These are phyloP conservation scores for Epichloe aotearoae DNA, from an alignment of 2,329 filamentous ascomycete genomes.

Conservation along the genomic window DNA sequence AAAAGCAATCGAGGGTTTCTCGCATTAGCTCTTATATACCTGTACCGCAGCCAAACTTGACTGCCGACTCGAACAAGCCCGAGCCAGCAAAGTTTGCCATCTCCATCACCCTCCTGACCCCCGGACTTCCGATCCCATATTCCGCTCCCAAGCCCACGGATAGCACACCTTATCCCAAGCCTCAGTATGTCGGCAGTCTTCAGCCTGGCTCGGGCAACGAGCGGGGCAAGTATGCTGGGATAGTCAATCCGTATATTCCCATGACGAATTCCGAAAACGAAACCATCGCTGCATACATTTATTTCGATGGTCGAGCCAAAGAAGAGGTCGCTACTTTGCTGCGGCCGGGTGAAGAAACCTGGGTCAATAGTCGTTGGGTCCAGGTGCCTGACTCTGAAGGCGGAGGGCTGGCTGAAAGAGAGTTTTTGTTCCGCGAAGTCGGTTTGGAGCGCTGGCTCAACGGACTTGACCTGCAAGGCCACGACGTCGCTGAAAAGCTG, in stretches of 20 bases:
- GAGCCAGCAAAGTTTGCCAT: conserved; percentile 96
- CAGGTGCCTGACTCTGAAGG: conserved; percentile 84
- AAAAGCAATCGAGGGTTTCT: conserved; percentile 80
- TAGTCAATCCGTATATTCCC: conserved; percentile 77
- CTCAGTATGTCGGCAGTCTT: conserved; percentile 66
- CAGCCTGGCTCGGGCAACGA: conserved; percentile 37
- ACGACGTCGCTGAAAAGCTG: conserved; percentile 77
- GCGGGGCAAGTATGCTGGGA: conserved; percentile 33
- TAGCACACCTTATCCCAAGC: conserved; percentile 65
- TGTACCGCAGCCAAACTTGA: conserved; percentile 73
- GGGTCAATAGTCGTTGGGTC: conserved; percentile 98
- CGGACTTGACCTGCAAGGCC: conserved; percentile 85
- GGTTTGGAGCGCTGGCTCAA: conserved; percentile 94
- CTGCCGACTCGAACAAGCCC: conserved; percentile 51
- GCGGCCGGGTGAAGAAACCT: conserved; percentile 88
- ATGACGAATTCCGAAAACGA: conserved; percentile 90
- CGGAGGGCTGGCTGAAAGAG: conserved; percentile 85
- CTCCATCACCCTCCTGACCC: conserved; percentile 89
- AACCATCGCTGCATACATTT: conserved; percentile 96
- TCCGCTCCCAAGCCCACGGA: conserved; percentile 71
- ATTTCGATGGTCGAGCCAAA: conserved; percentile 90
- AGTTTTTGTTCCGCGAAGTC: conserved; percentile 95
- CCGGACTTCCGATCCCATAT: conserved; percentile 80
- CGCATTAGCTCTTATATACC: conserved; percentile 97
- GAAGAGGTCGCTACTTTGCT: conserved; percentile 94